phyloP scores from a whole-genome alignment of 495 filamentous ascomycete genomes.

The Cercophora scortea region DNA sequence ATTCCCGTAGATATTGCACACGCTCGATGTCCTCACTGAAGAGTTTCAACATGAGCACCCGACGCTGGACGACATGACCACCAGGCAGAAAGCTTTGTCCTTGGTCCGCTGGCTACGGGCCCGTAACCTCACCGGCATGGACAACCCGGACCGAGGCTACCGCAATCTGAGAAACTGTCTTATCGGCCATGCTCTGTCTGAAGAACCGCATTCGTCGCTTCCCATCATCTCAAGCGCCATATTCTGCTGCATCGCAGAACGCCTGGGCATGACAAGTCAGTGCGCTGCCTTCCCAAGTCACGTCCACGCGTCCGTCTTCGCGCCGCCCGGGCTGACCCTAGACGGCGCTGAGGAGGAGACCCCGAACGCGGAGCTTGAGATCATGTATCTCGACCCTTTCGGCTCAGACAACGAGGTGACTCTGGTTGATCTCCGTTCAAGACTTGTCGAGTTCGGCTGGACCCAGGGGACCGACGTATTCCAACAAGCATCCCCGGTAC shows the following conservation, averaged over 20 bases:
- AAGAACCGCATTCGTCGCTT: conserved; percentile 59
- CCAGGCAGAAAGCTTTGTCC: conserved; percentile 57
- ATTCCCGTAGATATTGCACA: conserved; percentile 41
- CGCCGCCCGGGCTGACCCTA: conserved; percentile 50
- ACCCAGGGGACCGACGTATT: conserved; percentile 46
- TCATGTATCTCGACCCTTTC: conserved; percentile 83
- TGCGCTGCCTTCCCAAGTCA: conserved; percentile 74
- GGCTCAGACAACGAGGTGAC: conserved; percentile 59
- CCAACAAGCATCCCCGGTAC: conserved; percentile 49
- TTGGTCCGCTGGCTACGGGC: conserved; percentile 58
- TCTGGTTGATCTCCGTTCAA: conserved; percentile 46
- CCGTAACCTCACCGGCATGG: conserved; percentile 63
- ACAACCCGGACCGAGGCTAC: conserved; percentile 51
- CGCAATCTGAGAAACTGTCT: conserved; percentile 77
- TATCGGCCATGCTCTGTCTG: conserved; percentile 68
- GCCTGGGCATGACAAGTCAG: conserved; percentile 60
- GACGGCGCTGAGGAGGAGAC: conserved; percentile 39
- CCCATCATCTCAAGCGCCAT: conserved; percentile 68
- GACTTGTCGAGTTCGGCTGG: conserved; percentile 57
- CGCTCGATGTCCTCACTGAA: conserved; percentile 56
- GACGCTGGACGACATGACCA: conserved; percentile 41
- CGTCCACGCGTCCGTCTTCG: conserved; percentile 64
- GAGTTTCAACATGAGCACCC: conserved; percentile 43
- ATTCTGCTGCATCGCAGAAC: conserved; percentile 34
- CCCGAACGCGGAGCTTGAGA: conserved; percentile 27